These are phyloP conservation scores for Colletotrichum abscissum DNA, from an alignment of 2,329 filamentous ascomycete species.

Conservation along the genomic window DNA sequence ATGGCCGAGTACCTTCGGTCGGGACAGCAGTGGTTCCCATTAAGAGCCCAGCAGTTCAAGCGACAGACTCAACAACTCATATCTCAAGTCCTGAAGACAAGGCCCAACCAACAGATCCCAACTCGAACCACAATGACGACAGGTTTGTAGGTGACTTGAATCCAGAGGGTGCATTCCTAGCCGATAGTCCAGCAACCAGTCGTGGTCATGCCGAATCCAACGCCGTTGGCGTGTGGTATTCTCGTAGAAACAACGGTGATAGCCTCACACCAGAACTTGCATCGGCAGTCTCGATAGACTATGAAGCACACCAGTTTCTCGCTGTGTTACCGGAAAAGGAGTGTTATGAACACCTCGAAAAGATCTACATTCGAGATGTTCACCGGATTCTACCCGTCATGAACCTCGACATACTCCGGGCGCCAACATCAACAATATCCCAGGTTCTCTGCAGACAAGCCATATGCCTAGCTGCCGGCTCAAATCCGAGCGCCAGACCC, in stretches of 20 bases:
- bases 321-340: constrained; percentile 14
- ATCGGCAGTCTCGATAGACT: constrained; percentile 19
- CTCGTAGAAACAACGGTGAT: constrained; percentile 4
- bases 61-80: not conserved
- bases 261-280: constrained; percentile 2
- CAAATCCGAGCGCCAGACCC: constrained; percentile 35
- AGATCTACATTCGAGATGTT: constrained; percentile 27
- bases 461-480: constrained; percentile 38
- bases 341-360: constrained; percentile 37
- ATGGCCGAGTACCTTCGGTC: not conserved
- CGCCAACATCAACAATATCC: constrained; percentile 34
- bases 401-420: constrained; percentile 36
- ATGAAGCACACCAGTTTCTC: constrained; percentile 23
- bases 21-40: too few species aligned
- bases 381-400: constrained; percentile 39
- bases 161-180: constrained; percentile 40
- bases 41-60: not conserved
- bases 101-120: constrained; percentile 7
- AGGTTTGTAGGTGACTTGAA: constrained; percentile 40
- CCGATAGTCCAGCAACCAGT: constrained; percentile 30
- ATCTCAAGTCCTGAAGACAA: not conserved
- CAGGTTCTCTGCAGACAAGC: constrained; percentile 38
- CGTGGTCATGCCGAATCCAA: constrained; percentile 31
- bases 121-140: constrained; percentile 27
- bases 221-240: constrained; percentile 35